phyloP scores from a whole-genome alignment of 768 basidiomycete species.

The Tylopilus subfusipes region DNA sequence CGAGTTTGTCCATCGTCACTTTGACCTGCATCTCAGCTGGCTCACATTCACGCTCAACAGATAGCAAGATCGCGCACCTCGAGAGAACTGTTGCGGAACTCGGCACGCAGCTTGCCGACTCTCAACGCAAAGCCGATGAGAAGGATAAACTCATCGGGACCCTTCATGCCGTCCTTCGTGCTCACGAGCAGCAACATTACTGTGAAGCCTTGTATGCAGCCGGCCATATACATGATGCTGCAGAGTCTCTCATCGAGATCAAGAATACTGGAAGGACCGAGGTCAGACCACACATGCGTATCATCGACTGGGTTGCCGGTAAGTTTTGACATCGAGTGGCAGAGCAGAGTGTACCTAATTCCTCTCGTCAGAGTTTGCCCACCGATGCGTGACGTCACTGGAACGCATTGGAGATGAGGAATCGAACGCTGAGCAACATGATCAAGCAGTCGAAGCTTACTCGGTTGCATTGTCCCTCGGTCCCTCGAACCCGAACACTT shows the following conservation, averaged over 20 bases:
- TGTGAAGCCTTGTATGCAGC: constrained; percentile 4
- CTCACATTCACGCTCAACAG: not conserved
- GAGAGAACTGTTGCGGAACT: not conserved
- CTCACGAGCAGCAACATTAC: not conserved
- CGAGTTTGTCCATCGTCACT: not conserved
- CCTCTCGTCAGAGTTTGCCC: not conserved
- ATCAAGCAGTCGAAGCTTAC: not conserved
- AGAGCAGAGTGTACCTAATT: not conserved
- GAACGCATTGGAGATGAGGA: not conserved
- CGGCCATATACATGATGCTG: constrained; percentile 3
- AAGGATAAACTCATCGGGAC: not conserved
- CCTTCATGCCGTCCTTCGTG: not conserved
- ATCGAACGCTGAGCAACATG: not conserved
- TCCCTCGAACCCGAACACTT: not conserved
- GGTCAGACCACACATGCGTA: not conserved
- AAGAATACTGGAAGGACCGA: not conserved
- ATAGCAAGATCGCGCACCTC: not conserved
- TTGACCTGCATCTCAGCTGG: not conserved
- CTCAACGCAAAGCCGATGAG: not conserved
- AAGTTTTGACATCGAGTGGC: not conserved
- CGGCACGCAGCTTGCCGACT: not conserved
- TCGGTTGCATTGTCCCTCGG: not conserved
- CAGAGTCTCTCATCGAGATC: not conserved
- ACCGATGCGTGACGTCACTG: not conserved
- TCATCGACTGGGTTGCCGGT: constrained; percentile 6